These are phyloP conservation scores for Alloteropsis semialata DNA, from an alignment of 176 grass and related monocot species.

Conservation along the genomic window DNA sequence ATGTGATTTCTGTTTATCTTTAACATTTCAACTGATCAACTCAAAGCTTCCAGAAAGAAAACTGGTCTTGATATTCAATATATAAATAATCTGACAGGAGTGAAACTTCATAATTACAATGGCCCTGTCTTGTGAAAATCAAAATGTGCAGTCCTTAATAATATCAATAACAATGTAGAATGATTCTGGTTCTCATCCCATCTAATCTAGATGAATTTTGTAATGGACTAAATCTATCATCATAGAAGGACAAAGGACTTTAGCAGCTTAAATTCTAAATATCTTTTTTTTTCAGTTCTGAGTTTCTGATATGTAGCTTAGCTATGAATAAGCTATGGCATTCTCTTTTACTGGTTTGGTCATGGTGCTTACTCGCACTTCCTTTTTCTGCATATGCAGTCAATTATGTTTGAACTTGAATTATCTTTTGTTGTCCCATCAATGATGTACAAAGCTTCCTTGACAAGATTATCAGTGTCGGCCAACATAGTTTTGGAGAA, in stretches of 20 bases:
- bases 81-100: slow-evolving; percentile 15
- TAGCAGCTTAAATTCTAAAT: no score
- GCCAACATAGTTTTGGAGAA: slow-evolving; percentile 50
- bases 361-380: neutral
- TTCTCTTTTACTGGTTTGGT: neutral
- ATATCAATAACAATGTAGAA: no score
- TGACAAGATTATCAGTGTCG: slow-evolving; percentile 55
- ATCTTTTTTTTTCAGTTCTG: no score
- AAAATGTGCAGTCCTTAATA: neutral
- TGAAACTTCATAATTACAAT: neutral
- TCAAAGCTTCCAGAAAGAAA: neutral
- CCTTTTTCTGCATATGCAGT: neutral
- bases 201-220: neutral
- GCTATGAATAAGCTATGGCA: no score
- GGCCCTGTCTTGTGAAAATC: neutral
- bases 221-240: neutral
- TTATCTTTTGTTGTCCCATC: neutral
- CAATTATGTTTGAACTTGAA: neutral
- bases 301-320: no score
- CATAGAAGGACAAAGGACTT: neutral
- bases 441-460: slow-evolving; percentile 34
- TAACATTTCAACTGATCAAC: neutral
- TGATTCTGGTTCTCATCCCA: neutral
- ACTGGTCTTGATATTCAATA: neutral
- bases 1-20: neutral